These are phyloP conservation scores for Fusarium mundagurra DNA, from an alignment of 2,329 filamentous ascomycete species.

Conservation along the genomic window DNA sequence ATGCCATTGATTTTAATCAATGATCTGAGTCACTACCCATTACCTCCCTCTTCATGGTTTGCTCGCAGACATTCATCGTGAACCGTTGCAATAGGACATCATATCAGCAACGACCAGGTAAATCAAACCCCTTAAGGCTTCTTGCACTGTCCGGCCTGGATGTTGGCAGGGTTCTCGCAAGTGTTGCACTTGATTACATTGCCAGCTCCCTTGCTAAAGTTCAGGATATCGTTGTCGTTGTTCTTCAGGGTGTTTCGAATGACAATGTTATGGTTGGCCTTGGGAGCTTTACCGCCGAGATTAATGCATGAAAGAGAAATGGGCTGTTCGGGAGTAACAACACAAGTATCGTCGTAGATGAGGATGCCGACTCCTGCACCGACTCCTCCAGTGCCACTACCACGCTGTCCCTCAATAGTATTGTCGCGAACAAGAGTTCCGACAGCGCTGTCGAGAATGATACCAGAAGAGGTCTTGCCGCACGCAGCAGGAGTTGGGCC, in stretches of 20 bases:
- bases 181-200: conserved; percentile 43
- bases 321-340: not conserved
- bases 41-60: not conserved
- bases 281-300: conserved; percentile 6
- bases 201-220: conserved; percentile 18
- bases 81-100: too few species aligned
- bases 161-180: conserved; percentile 14
- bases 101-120: not conserved
- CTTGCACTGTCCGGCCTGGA: conserved; percentile 19
- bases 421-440: conserved; percentile 45
- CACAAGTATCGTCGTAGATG: conserved; percentile 41
- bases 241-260: conserved; percentile 43
- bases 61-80: not conserved
- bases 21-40: accelerated
- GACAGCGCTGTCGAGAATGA: conserved; percentile 44
- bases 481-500: conserved; percentile 25
- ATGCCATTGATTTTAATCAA: not conserved
- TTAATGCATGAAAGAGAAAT: conserved; percentile 25
- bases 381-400: conserved; percentile 8
- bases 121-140: not conserved
- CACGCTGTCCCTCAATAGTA: conserved; percentile 39
- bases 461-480: conserved; percentile 28
- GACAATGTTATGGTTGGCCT: conserved; percentile 43
- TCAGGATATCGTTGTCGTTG: conserved; percentile 43
- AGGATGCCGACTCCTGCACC: conserved; percentile 38